These are phyloP conservation scores for Pachyrhizus erosus DNA, from an alignment of 306 rosid species.

Conservation along the genomic window DNA sequence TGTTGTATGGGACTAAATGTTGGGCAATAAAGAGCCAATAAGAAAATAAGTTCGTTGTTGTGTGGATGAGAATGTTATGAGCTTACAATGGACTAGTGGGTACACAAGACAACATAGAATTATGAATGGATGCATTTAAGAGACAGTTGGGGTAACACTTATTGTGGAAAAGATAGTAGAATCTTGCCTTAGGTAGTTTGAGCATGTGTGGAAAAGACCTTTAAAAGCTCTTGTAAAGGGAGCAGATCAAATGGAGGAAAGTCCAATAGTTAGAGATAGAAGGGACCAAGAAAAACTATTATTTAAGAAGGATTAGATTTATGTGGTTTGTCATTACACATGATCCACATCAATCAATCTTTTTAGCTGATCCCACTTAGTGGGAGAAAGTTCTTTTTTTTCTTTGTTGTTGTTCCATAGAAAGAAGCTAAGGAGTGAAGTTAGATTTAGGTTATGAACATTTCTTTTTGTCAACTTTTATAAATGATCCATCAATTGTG, in stretches of 20 bases:
- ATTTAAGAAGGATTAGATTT: neutral
- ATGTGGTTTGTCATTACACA: neutral
- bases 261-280: neutral
- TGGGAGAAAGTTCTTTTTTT: neutral
- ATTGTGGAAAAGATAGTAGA: neutral
- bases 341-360: neutral
- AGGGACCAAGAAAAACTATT: neutral
- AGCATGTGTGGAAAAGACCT: neutral
- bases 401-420: neutral
- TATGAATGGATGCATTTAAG: neutral
- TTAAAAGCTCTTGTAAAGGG: neutral
- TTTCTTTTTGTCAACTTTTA: neutral
- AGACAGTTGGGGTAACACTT: neutral
- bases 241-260: neutral
- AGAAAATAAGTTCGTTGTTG: neutral
- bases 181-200: neutral
- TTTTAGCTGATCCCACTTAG: neutral
- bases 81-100: neutral
- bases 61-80: neutral
- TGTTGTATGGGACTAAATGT: neutral
- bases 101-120: neutral
- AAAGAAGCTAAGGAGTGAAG: conserved; percentile 18
- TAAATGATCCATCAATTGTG: neutral
- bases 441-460: neutral
- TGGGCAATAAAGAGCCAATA: neutral